Conservation (phyloP, 2,329 filamentous ascomycete species). For the Phialophora macrospora region DNA sequence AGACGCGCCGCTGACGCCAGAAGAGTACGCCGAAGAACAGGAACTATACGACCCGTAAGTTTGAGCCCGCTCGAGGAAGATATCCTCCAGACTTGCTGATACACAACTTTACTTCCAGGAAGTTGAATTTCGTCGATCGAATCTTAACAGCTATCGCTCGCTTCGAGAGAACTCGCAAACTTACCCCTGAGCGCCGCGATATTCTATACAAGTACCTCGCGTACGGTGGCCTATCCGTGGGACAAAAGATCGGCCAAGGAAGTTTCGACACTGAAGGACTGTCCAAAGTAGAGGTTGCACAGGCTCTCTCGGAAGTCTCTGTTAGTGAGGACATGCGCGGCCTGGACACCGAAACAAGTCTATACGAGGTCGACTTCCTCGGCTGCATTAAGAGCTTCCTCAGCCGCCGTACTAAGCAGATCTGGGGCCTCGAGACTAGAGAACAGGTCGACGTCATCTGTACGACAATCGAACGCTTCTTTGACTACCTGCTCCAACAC, state of each 20-base stretch:
- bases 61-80: constrained; percentile 23
- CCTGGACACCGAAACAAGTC: constrained; percentile 48
- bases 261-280: constrained; percentile 65
- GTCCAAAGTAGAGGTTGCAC: constrained; percentile 67
- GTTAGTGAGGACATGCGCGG: constrained; percentile 56
- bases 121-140: constrained; percentile 65
- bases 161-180: constrained; percentile 75
- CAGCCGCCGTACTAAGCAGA: constrained; percentile 61
- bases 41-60: constrained; percentile 70
- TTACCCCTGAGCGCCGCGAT: constrained; percentile 64
- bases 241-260: constrained; percentile 66
- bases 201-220: constrained; percentile 81
- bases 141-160: constrained; percentile 85
- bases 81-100: constrained; percentile 14
- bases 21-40: constrained; percentile 68
- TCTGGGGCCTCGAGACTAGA: constrained; percentile 61
- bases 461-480: constrained; percentile 78
- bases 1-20: constrained; percentile 76
- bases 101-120: constrained; percentile 44
- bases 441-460: constrained; percentile 64
- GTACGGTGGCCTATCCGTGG: constrained; percentile 77
- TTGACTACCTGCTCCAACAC: constrained; percentile 84
- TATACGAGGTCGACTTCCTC: constrained; percentile 80
- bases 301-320: constrained; percentile 60
- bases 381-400: constrained; percentile 78